Evolutionary conservation across 2,329 filamentous ascomycete genomes (phyloP).

Genomic region (Cytospora mali): DNA sequence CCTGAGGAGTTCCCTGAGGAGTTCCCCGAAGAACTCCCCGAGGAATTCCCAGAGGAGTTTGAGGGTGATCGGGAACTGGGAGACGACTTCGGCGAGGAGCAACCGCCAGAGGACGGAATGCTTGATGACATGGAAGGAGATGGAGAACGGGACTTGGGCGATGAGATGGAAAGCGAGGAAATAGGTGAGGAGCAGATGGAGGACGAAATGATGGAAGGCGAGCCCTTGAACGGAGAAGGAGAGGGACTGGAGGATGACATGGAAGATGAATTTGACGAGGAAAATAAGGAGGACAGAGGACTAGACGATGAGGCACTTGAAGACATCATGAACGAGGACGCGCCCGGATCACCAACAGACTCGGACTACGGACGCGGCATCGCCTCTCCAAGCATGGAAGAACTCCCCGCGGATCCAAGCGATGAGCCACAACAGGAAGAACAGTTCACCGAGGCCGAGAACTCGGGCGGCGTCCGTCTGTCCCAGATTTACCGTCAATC

Average conservation of each 20-base stretch:
- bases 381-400: constrained; percentile 1
- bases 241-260: background rate
- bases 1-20: background rate
- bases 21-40: background rate
- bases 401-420: background rate
- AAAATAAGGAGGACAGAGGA: background rate
- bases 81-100: background rate
- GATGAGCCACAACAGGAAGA: background rate
- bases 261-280: background rate
- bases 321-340: constrained; percentile 5
- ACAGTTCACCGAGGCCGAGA: background rate
- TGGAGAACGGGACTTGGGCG: background rate
- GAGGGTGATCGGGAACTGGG: background rate
- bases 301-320: constrained; percentile 1
- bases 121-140: background rate
- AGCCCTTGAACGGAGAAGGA: background rate
- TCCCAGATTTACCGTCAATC: constrained; percentile 17
- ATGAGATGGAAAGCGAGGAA: background rate
- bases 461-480: constrained; percentile 8
- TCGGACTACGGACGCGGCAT: constrained; percentile 9
- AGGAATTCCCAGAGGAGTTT: background rate
- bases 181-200: background rate
- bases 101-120: background rate
- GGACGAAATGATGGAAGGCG: background rate
- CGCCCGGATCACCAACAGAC: constrained; percentile 17